Conservation (phyloP, 139 green algal species). For the Closterium sp. region DNA sequence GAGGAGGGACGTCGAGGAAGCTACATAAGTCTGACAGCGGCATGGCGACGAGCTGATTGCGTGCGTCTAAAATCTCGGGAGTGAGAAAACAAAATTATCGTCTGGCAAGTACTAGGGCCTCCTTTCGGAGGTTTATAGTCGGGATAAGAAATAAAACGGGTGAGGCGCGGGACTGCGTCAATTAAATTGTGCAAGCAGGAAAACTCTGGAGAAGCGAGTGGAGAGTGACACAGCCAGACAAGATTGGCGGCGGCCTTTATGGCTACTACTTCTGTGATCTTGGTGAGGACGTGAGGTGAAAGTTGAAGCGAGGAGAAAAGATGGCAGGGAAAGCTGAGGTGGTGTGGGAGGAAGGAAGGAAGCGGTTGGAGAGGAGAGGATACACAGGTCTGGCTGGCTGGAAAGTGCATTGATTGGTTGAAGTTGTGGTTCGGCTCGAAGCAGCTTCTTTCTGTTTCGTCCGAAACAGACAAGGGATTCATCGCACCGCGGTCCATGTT, state of each 20-base stretch:
- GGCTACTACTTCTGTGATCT: neutral
- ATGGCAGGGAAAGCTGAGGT: no score
- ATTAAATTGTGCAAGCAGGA: neutral
- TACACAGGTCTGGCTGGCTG: neutral
- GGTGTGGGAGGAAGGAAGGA: no score
- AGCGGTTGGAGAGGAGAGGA: neutral
- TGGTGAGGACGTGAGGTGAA: neutral
- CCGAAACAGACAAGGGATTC: neutral
- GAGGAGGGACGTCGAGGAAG: neutral
- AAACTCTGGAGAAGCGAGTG: neutral
- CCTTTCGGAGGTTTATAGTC: neutral
- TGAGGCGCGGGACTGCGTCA: neutral
- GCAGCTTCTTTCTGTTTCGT: neutral
- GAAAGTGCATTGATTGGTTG: neutral
- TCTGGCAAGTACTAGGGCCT: neutral
- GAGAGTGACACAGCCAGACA: neutral
- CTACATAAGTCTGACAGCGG: neutral
- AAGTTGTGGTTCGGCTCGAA: neutral
- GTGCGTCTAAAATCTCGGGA: neutral
- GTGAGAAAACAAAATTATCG: neutral
- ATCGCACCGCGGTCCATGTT: neutral
- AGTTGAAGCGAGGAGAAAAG: no score
- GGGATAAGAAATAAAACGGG: neutral
- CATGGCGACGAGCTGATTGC: neutral
- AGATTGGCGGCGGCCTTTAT: neutral